Evolutionary conservation across 73 alveolate species (phyloP).

Genomic region (Tetrahymena borealis): DNA sequence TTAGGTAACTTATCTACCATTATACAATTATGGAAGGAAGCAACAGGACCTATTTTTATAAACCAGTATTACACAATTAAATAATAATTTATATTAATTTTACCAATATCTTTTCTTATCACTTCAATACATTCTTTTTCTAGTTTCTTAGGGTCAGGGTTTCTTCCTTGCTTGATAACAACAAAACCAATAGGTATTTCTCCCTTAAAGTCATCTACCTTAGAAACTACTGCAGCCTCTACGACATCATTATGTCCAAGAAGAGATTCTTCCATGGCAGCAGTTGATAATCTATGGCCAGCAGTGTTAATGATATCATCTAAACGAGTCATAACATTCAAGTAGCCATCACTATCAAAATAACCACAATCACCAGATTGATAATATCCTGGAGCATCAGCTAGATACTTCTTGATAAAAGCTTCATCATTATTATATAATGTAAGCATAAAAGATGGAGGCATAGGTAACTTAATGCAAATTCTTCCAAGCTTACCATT

Average conservation of each 20-base stretch:
- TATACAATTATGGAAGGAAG: constrained; percentile 63
- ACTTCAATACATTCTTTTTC: constrained; percentile 53
- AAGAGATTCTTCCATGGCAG: constrained; percentile 77
- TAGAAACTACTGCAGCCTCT: constrained; percentile 96
- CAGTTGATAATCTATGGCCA: constrained; percentile 85
- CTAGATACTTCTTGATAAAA: constrained; percentile 82
- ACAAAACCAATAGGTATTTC: constrained; percentile 93
- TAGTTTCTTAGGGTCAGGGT: constrained; percentile 26
- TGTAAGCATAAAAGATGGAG: constrained; percentile 97
- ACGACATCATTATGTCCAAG: constrained; percentile 70
- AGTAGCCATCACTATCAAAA: constrained; percentile 71
- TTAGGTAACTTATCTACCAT: constrained; percentile 92
- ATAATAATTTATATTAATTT: too few species aligned
- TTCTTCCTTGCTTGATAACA: constrained; percentile 67
- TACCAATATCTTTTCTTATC: constrained; percentile 61
- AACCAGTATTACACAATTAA: too few species aligned
- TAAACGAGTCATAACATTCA: constrained; percentile 71
- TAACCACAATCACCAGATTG: constrained; percentile 95
- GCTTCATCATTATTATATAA: constrained; percentile 95
- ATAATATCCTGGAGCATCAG: constrained; percentile 88
- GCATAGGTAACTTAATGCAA: constrained; percentile 91
- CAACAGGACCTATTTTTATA: constrained; percentile 78
- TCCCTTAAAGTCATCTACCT: constrained; percentile 85
- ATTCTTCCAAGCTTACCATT: constrained; percentile 78
- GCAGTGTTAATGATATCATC: constrained; percentile 91